Base-by-base conservation (phyloP, 352 stramenopile species). In the Globisporangium orthogonon region DNA sequence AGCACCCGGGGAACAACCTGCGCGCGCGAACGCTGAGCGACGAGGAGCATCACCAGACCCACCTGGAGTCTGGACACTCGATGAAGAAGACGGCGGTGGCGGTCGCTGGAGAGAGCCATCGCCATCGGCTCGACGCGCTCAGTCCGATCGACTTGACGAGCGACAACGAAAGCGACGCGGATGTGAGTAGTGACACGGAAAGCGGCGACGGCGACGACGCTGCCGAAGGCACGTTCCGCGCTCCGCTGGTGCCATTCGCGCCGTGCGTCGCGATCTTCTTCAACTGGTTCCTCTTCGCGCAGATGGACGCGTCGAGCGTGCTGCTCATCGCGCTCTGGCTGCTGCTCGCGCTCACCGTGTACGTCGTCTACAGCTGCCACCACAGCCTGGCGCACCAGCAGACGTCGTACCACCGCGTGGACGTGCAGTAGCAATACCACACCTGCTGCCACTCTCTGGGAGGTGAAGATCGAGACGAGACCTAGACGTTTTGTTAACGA, bases 261-360 rank as follows among this genome's bases (percentile, higher is more conserved):
- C 84, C 82, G n/a, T 90, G 78, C 40, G 39, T 94, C 1, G 82
- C 84, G 4, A 91, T 94, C 59, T 91, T 90, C 54, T 89, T 94
- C 69, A 94, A 94, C 69, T 94, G 85, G 85, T 91, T 91, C 46
- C 59, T 94, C 29, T 89, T 93, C 47, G 77, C 79, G 28, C 85
- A 94, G 67, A 90, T 91, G 77, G 78, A 88, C 35, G 62, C 68
- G 3, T 62, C 66, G 44, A 84, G 75, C 44, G 77, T 91, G 41
- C 48, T 81, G 29, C 71, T 91, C 44, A 87, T 91, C 47, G 30
- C 69, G 23, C 47, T 87, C 1, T 94, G 83, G 82, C 53, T 94
- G 44, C 56, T 86, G 31, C 45, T 94, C 29, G 84, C 84, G 41
- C 55, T 91, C 13, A 61, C 41, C 17, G 63, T 88, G 6, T 94